phyloP scores from a whole-genome alignment of 2,329 filamentous ascomycete genomes.

The Colletotrichum musicola region DNA sequence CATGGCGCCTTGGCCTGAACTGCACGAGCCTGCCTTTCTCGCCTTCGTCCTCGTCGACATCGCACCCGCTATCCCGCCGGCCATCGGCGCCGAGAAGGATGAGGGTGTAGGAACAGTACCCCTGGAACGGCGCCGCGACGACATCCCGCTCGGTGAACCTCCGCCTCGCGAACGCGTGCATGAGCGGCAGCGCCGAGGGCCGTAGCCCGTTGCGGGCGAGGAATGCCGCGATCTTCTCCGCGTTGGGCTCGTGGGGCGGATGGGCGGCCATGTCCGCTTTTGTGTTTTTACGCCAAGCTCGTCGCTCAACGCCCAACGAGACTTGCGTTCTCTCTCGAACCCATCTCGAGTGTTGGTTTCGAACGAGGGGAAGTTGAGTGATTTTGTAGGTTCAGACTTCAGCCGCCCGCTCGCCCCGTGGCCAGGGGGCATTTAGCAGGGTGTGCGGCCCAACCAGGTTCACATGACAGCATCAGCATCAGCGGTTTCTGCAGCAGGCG shows the following conservation, averaged over 20 bases:
- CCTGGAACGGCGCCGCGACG: constrained; percentile 55
- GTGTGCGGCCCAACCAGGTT: constrained; percentile 3
- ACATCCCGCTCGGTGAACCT: constrained; percentile 48
- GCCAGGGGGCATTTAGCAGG: not conserved
- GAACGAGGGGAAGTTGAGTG: not conserved
- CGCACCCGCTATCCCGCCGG: constrained; percentile 19
- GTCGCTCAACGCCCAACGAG: not conserved
- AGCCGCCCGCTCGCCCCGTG: not conserved
- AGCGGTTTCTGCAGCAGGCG: constrained; percentile 1
- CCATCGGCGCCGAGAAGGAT: constrained; percentile 48
- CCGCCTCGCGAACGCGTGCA: constrained; percentile 47
- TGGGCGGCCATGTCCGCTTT: too few relatives aligned
- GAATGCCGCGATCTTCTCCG: constrained; percentile 22
- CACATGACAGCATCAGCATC: constrained; percentile 23
- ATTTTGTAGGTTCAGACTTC: not conserved
- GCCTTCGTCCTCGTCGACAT: not conserved
- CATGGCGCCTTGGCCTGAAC: constrained; percentile 60
- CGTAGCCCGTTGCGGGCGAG: constrained; percentile 8
- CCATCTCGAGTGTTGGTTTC: too few relatives aligned
- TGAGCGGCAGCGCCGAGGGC: not conserved
- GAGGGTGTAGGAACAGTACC: constrained; percentile 66
- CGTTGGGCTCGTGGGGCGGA: not conserved
- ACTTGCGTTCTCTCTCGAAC: not conserved
- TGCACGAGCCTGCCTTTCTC: constrained; percentile 53
- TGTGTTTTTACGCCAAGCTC: not conserved